Evolutionary conservation across 164 flowering plant genomes (phyloP).

Genomic region (Paratinospora sagittata): DNA sequence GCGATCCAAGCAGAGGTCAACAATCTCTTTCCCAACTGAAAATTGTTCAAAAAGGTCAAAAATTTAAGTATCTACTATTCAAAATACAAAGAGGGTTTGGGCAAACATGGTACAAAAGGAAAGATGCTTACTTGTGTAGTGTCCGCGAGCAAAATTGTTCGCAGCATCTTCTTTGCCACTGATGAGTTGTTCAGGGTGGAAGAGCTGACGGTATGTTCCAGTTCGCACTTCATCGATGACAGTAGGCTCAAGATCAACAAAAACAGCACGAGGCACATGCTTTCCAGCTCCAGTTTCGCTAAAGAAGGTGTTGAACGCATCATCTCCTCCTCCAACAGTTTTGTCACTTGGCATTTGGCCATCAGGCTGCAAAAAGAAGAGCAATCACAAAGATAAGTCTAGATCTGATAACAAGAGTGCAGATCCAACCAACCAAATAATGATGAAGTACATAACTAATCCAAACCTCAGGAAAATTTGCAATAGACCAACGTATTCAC

Average conservation of each 20-base stretch:
- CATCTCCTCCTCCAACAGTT: slow-evolving; percentile 73
- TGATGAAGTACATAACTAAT: too few species aligned
- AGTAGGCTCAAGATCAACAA: slow-evolving; percentile 62
- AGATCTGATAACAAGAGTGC: too few species aligned
- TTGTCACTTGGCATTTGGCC: slow-evolving; percentile 82
- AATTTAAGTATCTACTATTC: background rate
- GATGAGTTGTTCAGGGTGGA: slow-evolving; percentile 78
- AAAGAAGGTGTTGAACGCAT: slow-evolving; percentile 79
- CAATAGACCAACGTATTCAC: background rate
- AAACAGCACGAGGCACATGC: slow-evolving; percentile 76
- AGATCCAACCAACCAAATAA: background rate
- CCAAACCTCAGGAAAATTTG: too few species aligned
- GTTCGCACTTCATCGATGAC: slow-evolving; percentile 64
- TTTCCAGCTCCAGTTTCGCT: slow-evolving; percentile 81
- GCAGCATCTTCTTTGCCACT: slow-evolving; percentile 70
- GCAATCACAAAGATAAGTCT: too few species aligned
- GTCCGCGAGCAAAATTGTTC: slow-evolving; percentile 65
- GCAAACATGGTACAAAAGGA: too few species aligned
- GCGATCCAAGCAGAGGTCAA: slow-evolving; percentile 70
- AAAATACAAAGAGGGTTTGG: background rate
- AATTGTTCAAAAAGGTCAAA: background rate
- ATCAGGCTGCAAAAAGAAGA: too few species aligned
- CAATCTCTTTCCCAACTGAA: slow-evolving; percentile 78
- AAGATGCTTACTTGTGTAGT: too few species aligned
- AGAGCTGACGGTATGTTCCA: slow-evolving; percentile 69